Base-by-base conservation (phyloP, 176 grass and related monocot species). In the Metroxylon sagu region DNA sequence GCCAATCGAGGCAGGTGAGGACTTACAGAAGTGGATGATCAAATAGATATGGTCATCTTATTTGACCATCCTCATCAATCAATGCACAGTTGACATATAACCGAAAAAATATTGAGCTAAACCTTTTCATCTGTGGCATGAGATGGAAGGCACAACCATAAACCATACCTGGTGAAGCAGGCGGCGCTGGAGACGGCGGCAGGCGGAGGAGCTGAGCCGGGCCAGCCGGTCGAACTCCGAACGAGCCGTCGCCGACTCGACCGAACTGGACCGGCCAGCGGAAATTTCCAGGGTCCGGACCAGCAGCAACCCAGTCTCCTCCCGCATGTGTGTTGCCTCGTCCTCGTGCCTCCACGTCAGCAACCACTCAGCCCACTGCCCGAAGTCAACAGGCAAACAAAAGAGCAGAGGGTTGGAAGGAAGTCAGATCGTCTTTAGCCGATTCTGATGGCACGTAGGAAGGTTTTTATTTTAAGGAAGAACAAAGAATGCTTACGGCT, bases 301-400 rank as follows among this genome's bases (percentile, higher is more conserved):
- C 28, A 92, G 54, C 61, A 98, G 81, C 15, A 92, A 72, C 28
- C 70, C 78, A 4, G 78, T 81, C 48, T 84, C 63, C 5, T 69
- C 43, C 49, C 56, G 26, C 2, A 28, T 0, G 35, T 2, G 35
- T 2, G 35, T 39, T 39, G 7, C 35, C 14, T 64, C 71, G 18
- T 59, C 58, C 12, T 17, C 58, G 19, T 69, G 64, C 25, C 8
- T 65, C 74, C 66, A 76, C 25, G 68, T 59, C 66, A 75, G 15
- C 59, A 97, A 31, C 93, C 93, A 97, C 50, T 85, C 61, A 0
- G 60, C 62, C 93, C 87, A 97, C 93, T 97, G 53, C 23, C 14
- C 15, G 15, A 0, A 73, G 6, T 10, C 35, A 39, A 12, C 1
- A 39, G 35, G 12, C 8, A 7, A 1, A 52, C 18, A 8, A 53